These are phyloP conservation scores for Alternaria atra DNA, from an alignment of 2,329 filamentous ascomycete species.

Conservation along the genomic window DNA sequence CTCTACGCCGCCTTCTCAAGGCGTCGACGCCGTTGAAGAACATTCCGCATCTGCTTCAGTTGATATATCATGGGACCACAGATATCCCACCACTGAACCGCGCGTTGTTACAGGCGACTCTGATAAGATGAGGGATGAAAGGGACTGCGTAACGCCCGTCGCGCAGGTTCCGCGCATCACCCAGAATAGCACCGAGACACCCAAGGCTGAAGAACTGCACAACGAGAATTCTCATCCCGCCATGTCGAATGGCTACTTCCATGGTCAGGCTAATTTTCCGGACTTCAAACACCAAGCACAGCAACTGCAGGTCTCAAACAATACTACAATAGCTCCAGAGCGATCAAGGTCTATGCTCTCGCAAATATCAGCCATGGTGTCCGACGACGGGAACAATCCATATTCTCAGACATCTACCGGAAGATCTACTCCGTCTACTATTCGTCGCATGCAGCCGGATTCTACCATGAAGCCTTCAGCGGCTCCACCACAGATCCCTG, in stretches of 20 bases:
- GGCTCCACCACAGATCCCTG: constrained; percentile 34
- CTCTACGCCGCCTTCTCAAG: constrained; percentile 35
- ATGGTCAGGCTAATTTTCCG: constrained; percentile 14
- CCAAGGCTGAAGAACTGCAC: constrained; percentile 26
- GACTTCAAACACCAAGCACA: constrained; percentile 20
- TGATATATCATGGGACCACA: constrained; percentile 44
- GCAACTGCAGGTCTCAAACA: constrained; percentile 21
- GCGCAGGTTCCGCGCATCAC: constrained; percentile 35
- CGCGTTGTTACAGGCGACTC: constrained; percentile 35
- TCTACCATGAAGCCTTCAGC: constrained; percentile 29
- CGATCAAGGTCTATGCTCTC: constrained; percentile 49
- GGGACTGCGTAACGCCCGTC: constrained; percentile 38
- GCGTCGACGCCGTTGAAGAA: constrained; percentile 46
- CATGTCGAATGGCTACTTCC: constrained; percentile 24
- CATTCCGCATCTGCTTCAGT: constrained; percentile 42
- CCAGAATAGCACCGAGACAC: constrained; percentile 23
- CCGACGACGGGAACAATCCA: constrained; percentile 36
- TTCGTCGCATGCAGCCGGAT: constrained; percentile 36
- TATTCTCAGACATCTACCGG: constrained; percentile 42
- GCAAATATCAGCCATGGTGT: constrained; percentile 49
- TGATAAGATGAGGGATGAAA: constrained; percentile 38
- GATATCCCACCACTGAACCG: constrained; percentile 36
- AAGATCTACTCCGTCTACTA: constrained; percentile 43
- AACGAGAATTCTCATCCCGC: constrained; percentile 18
- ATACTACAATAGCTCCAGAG: constrained; percentile 32